Evolutionary conservation across 495 filamentous ascomycete genomes (phyloP), one percentile per base, ranked within the genome.

Genomic region (Tuber umbilicatum): DNA sequence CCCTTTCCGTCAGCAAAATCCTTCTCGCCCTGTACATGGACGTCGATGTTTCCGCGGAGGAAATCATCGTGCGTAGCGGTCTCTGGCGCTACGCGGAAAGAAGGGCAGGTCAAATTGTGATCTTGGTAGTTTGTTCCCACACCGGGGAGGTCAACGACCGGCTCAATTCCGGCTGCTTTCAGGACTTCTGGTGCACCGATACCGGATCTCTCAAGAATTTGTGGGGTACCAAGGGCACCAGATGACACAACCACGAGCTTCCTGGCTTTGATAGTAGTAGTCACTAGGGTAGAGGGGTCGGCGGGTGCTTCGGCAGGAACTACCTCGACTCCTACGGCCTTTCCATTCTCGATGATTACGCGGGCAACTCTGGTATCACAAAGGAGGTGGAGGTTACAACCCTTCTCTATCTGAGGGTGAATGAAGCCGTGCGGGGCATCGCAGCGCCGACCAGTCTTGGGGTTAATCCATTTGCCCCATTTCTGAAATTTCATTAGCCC

Each of bases 151-250:
- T 85, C 78, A 10, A 83, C 81, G 35, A 81, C 43, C 14, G 37
- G 43, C 60, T 76, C 27, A 17, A 83, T 73, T 2, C 83, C 83
- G 6, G 85, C 77, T 2, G 84, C 37, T 10, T 79, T 64, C 16
- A 87, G 82, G n/a, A 84, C 78, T 72, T 83, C 68, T 4, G 74
- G 80, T 23, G 74, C 74, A 35, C 89, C 89, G 68, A 91, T 81
- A 17, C 90, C 89, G 0, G 90, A 92, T 0, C 89, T 85, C 78
- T 91, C 89, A 16, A 91, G 84, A 2, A 91, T 80, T 1, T 83
- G 80, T 7, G 90, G 88, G 0, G 89, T 86, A 21, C 86, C 85
- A 31, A 87, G 83, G 16, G 86, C 79, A 14, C 90, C 90, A n/a
- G 86, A 87, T 1, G 89, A 88, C 1, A 90, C 76, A 64, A 92